A percentile compares a stretch with the other conserved stretches of the same genome.
Evolutionary conservation across 106 monocot genomes (phyloP).

Genomic region (Allium fistulosum): DNA sequence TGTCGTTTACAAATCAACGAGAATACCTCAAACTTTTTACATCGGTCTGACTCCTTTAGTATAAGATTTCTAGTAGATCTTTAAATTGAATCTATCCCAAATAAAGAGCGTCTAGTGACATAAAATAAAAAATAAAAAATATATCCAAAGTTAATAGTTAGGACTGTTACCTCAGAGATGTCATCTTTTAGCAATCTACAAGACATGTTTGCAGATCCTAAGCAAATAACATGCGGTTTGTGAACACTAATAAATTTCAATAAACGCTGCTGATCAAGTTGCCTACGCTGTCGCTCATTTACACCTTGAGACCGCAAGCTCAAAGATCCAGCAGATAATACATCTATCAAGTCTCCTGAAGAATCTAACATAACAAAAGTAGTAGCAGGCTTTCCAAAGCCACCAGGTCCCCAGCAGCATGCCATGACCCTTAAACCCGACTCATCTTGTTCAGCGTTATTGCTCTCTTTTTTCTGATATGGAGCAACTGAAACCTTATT

Average conservation of each 20-base stretch:
- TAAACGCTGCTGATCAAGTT: conserved; percentile 76
- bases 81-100: no score
- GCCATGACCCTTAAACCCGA: conserved; percentile 67
- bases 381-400: conserved; percentile 71
- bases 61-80: no score
- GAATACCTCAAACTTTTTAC: no score
- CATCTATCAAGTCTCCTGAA: conserved; percentile 88
- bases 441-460: conserved; percentile 47
- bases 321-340: conserved; percentile 85
- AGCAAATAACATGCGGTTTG: conserved; percentile 75
- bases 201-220: conserved; percentile 73
- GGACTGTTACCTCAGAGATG: conserved; percentile 69
- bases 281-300: conserved; percentile 79
- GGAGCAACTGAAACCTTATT: conserved; percentile 87
- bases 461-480: conserved; percentile 43
- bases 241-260: conserved; percentile 85
- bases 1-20: no score
- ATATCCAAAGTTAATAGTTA: no score
- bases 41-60: no score
- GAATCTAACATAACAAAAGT: conserved; percentile 97
- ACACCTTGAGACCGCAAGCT: conserved; percentile 67
- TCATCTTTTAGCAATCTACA: conserved; percentile 88
- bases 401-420: conserved; percentile 78
- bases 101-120: no score
- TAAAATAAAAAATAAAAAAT: no score